phyloP scores from a whole-genome alignment of 257 asterid genomes.

The Apocynum venetum region DNA sequence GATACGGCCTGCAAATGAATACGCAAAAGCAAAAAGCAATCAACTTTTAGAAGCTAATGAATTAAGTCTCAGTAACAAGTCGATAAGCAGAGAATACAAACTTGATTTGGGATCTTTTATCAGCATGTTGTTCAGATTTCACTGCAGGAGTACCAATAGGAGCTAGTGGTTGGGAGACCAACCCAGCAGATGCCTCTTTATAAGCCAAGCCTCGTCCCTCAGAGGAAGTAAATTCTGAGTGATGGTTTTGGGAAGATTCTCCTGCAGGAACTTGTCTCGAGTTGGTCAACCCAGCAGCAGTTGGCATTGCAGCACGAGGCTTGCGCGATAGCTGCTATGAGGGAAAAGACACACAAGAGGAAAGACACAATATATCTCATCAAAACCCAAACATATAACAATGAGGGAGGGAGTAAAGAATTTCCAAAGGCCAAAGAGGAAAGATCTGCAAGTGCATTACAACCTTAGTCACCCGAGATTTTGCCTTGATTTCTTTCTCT shows the following conservation, averaged over 20 bases:
- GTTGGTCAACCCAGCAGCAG: conserved; percentile 37
- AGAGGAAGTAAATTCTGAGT: conserved; percentile 36
- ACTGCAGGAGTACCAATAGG: conserved; percentile 67
- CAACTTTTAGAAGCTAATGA: conserved; percentile 9
- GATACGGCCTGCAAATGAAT: conserved; percentile 46
- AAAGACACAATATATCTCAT: conserved; percentile 6
- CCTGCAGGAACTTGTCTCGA: conserved; percentile 32
- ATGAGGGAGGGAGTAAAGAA: conserved; percentile 5
- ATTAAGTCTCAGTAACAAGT: background rate
- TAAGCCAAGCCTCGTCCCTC: conserved; percentile 39
- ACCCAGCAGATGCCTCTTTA: conserved; percentile 37
- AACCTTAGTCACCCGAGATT: conserved; percentile 63
- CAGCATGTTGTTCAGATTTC: conserved; percentile 47
- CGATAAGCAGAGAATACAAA: conserved; percentile 24
- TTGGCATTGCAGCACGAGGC: conserved; percentile 47
- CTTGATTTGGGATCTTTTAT: conserved; percentile 40
- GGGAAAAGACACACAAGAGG: conserved; percentile 1
- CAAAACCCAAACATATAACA: background rate
- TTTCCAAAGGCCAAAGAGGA: background rate
- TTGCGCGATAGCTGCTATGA: conserved; percentile 51
- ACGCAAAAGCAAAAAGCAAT: conserved; percentile 15
- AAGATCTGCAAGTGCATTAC: conserved; percentile 17
- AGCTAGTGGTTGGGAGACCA: conserved; percentile 50
- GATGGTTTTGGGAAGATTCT: conserved; percentile 36
- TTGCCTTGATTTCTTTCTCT: conserved; percentile 82